Conservation (phyloP, 192 early-diverging fungal genomes). For the Linnemannia zychae region DNA sequence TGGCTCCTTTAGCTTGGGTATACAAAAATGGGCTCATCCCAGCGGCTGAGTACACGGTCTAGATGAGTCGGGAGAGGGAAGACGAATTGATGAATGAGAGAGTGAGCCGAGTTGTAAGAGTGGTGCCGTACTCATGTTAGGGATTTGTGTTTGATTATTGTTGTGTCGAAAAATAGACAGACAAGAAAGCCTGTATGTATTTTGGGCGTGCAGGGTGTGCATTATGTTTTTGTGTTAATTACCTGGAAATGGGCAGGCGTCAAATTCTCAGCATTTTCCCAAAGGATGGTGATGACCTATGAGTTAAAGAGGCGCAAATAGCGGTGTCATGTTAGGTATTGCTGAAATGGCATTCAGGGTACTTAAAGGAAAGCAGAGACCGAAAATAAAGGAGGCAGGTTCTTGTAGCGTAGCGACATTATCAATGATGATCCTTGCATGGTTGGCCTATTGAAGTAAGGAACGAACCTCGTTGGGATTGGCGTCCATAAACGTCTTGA, state of each 20-base stretch:
- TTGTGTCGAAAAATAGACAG: not conserved
- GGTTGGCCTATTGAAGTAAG: not conserved
- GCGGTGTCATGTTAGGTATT: not conserved
- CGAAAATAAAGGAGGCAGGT: not conserved
- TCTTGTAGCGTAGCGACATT: not conserved
- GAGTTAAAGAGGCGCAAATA: not conserved
- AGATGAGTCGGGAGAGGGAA: not conserved
- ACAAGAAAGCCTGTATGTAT: not conserved
- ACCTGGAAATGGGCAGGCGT: constrained; percentile 45
- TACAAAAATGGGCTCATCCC: constrained; percentile 70
- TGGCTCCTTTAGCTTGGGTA: constrained; percentile 55
- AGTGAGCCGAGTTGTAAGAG: not conserved
- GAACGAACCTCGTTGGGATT: constrained; percentile 44
- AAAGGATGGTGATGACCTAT: constrained; percentile 44
- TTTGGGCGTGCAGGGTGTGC: not conserved
- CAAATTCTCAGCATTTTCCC: constrained; percentile 35
- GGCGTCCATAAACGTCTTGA: constrained; percentile 51
- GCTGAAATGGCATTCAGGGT: not conserved
- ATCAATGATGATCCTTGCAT: not conserved
- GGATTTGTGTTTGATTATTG: not conserved
- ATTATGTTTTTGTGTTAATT: not conserved
- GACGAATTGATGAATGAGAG: not conserved
- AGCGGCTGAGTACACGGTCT: constrained; percentile 44
- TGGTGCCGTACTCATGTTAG: not conserved
- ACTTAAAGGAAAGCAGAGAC: not conserved